Conservation (phyloP, 768 basidiomycete genomes). For the Boletus eberwhitei region DNA sequence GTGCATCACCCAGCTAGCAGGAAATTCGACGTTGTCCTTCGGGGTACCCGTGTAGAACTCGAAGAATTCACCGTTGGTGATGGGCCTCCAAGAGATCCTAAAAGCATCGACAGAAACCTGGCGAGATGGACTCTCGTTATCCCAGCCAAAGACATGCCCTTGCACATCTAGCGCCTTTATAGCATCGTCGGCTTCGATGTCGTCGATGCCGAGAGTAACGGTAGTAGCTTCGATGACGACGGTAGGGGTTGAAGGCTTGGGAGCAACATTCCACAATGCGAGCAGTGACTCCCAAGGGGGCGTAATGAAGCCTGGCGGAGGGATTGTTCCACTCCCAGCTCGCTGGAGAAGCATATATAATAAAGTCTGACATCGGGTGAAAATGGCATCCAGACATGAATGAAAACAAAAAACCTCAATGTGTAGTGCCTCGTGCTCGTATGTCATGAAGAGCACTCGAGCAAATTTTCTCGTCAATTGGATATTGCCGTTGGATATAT, state of each 20-base stretch:
- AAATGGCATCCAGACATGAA: not conserved
- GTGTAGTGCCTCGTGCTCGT: conserved; percentile 89
- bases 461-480: conserved; percentile 61
- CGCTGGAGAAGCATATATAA: conserved; percentile 92
- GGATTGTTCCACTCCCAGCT: conserved; percentile 71
- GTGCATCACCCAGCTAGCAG: conserved; percentile 25
- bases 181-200: conserved; percentile 68
- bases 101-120: conserved; percentile 62
- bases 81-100: conserved; percentile 77
- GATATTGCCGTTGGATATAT: conserved; percentile 51
- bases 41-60: conserved; percentile 51
- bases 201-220: conserved; percentile 77
- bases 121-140: conserved; percentile 81
- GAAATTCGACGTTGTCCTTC: conserved; percentile 39
- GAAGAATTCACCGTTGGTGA: conserved; percentile 87
- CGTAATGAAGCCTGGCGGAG: conserved; percentile 68
- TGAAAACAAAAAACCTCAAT: conserved; percentile 49
- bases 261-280: conserved; percentile 43
- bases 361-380: conserved; percentile 52
- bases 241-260: conserved; percentile 40
- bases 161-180: conserved; percentile 36
- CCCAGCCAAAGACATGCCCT: conserved; percentile 86
- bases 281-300: conserved; percentile 70
- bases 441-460: conserved; percentile 85
- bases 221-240: conserved; percentile 57